phyloP scores from a whole-genome alignment of 352 stramenopile genomes.

The Phytophthora megakarya region DNA sequence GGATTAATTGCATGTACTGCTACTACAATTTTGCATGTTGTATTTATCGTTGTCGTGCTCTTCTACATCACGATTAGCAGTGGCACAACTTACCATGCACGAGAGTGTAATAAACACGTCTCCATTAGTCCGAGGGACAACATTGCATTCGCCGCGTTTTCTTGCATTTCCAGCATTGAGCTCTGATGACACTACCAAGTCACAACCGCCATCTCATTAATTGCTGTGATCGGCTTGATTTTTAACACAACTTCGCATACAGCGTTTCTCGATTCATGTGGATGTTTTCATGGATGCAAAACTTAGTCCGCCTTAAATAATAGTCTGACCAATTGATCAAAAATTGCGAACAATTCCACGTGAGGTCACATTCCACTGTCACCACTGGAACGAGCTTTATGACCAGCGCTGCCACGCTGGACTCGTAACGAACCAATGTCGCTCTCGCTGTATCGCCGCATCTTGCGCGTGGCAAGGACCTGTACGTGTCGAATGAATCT shows the following conservation, averaged over 20 bases:
- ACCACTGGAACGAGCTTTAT: constrained; percentile 32
- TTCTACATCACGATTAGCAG: background rate
- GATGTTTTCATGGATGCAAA: no score
- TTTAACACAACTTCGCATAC: no score
- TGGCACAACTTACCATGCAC: background rate
- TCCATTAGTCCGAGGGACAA: no score
- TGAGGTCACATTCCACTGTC: background rate
- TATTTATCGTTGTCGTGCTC: no score
- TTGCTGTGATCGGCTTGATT: no score
- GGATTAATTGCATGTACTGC: no score
- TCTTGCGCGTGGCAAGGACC: constrained; percentile 69
- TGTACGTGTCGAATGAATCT: constrained; percentile 51
- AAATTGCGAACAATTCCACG: background rate
- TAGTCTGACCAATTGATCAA: background rate
- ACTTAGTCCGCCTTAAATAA: background rate
- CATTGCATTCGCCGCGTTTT: constrained; percentile 20
- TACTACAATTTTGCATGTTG: no score
- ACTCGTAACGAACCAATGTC: constrained; percentile 39
- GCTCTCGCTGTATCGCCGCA: constrained; percentile 72
- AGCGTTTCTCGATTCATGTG: no score
- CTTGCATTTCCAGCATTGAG: constrained; percentile 9
- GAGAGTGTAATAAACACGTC: constrained; percentile 14
- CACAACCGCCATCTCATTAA: background rate
- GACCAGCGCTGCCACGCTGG: constrained; percentile 11
- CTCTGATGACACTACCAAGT: constrained; percentile 15